Evolutionary conservation across 495 filamentous ascomycete genomes (phyloP).

Genomic region (Aspergillus sclerotiicarbonarius): DNA sequence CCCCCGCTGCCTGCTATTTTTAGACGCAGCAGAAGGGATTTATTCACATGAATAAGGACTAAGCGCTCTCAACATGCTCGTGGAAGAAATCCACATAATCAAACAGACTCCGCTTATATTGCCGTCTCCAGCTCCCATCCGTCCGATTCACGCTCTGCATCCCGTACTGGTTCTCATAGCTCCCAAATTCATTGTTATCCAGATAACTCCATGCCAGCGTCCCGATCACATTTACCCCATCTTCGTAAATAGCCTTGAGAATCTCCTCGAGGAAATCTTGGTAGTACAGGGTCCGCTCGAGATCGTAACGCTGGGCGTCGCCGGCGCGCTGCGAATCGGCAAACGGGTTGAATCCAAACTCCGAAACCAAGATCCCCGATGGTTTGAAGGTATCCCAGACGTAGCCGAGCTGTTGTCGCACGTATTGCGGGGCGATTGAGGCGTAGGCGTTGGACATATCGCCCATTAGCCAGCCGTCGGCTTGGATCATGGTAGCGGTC

Average conservation of each 20-base stretch:
- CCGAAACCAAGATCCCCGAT: slow-evolving; percentile 34
- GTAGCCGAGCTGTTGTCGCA: slow-evolving; percentile 41
- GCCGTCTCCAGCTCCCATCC: slow-evolving; percentile 28
- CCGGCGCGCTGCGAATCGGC: slow-evolving; percentile 28
- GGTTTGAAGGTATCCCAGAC: slow-evolving; percentile 44
- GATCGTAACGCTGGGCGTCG: slow-evolving; percentile 39
- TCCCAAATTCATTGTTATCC: slow-evolving; percentile 50
- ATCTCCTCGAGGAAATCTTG: slow-evolving; percentile 41
- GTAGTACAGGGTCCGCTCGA: slow-evolving; percentile 41
- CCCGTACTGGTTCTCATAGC: slow-evolving; percentile 39
- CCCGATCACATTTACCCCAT: slow-evolving; percentile 45
- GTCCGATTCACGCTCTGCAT: slow-evolving; percentile 44
- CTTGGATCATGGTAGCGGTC: slow-evolving; percentile 31
- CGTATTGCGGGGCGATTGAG: slow-evolving; percentile 40
- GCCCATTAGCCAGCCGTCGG: slow-evolving; percentile 43
- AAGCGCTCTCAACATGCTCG: neutral
- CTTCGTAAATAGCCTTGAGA: slow-evolving; percentile 43
- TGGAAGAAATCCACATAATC: slow-evolving; percentile 42
- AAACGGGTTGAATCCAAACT: slow-evolving; percentile 42
- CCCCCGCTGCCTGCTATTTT: too few species aligned
- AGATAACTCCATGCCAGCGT: slow-evolving; percentile 45
- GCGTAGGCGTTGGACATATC: slow-evolving; percentile 40
- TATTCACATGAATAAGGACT: neutral
- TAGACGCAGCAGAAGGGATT: too few species aligned
- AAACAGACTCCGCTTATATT: slow-evolving; percentile 49